These are phyloP conservation scores for Exophiala sp. DNA, from an alignment of 2,329 filamentous ascomycete genomes.

Conservation along the genomic window DNA sequence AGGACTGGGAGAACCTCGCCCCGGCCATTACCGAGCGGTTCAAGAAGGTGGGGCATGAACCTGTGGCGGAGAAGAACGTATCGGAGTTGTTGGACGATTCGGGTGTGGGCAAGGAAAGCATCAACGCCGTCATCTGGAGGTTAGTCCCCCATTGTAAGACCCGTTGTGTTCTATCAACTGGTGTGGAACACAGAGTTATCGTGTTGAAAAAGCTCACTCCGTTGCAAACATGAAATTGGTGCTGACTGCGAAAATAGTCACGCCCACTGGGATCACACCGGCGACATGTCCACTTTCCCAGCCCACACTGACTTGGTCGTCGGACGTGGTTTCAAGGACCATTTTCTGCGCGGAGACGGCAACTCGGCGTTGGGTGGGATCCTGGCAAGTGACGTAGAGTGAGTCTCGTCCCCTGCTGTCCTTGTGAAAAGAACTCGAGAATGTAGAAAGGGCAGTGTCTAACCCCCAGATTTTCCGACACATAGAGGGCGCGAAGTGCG, in stretches of 20 bases:
- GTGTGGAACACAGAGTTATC: neutral
- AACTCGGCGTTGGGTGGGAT: constrained; percentile 22
- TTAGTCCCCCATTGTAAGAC: neutral
- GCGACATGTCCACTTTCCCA: constrained; percentile 49
- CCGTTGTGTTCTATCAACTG: neutral
- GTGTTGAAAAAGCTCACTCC: neutral
- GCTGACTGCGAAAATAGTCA: neutral
- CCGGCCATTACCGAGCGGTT: constrained; percentile 14
- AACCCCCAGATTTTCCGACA: neutral
- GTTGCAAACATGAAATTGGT: neutral
- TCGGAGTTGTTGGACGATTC: constrained; percentile 20
- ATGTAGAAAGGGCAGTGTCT: neutral
- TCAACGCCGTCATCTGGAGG: constrained; percentile 24
- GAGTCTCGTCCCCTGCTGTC: constrained; percentile 33
- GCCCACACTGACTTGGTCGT: constrained; percentile 47
- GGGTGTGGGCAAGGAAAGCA: constrained; percentile 13
- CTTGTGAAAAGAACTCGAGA: constrained; percentile 19
- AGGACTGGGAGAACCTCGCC: constrained; percentile 28
- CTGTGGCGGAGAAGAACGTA: constrained; percentile 17
- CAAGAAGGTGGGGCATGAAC: neutral
- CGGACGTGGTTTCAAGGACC: constrained; percentile 50
- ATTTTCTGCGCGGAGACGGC: constrained; percentile 45
- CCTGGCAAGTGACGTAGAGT: constrained; percentile 24
- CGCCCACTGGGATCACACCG: constrained; percentile 45
- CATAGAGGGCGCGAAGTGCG: constrained; percentile 25